Evolutionary conservation across 2,329 filamentous ascomycete species (phyloP).

Genomic region (Paraphaeosphaeria sporulosa): DNA sequence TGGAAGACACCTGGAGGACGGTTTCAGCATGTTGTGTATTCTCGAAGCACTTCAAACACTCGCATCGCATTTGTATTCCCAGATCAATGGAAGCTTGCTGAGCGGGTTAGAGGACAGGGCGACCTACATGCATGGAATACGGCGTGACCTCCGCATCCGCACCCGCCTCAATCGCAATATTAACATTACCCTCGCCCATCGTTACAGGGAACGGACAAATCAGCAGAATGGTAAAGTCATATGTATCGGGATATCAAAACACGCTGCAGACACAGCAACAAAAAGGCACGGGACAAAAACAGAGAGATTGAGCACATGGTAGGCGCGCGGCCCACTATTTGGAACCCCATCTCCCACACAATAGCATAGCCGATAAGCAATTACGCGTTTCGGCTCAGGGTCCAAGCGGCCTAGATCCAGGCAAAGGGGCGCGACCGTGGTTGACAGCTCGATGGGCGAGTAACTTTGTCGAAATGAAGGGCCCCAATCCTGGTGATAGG

Average conservation of each 20-base stretch:
- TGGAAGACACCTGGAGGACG: slow-evolving; percentile 65
- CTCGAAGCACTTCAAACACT: neutral
- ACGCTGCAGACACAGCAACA: neutral
- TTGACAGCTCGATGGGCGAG: slow-evolving; percentile 19
- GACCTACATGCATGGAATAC: slow-evolving; percentile 46
- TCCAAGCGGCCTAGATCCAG: slow-evolving; percentile 19
- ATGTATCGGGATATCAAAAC: neutral
- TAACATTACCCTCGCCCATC: slow-evolving; percentile 9
- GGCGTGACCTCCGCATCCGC: slow-evolving; percentile 28
- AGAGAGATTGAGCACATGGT: neutral
- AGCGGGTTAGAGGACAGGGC: neutral
- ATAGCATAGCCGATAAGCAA: slow-evolving; percentile 21
- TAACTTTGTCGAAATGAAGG: slow-evolving; percentile 6
- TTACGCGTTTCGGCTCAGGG: slow-evolving; percentile 25
- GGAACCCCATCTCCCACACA: slow-evolving; percentile 14
- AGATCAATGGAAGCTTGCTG: too few relatives aligned
- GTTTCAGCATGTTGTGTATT: neutral
- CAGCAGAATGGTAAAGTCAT: neutral
- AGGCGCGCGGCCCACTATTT: neutral
- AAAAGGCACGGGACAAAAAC: neutral
- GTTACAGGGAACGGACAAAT: neutral
- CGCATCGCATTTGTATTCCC: too few relatives aligned
- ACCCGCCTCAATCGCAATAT: slow-evolving; percentile 10
- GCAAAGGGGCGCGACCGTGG: slow-evolving; percentile 12
- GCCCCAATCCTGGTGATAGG: neutral